Evolutionary conservation across 2,329 filamentous ascomycete genomes (phyloP).

Genomic region (Botrytis deweyae): DNA sequence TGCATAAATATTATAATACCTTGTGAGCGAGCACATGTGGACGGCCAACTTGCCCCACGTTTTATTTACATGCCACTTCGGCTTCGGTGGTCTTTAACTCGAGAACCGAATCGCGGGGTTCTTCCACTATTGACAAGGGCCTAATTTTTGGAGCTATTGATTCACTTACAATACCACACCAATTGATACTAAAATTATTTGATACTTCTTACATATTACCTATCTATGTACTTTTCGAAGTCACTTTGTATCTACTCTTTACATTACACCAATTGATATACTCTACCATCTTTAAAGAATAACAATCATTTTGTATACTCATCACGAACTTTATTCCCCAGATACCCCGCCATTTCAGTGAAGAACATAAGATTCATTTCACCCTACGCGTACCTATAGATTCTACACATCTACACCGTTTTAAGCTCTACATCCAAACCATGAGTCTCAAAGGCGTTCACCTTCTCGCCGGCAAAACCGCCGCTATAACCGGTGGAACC

Average conservation of each 20-base stretch:
- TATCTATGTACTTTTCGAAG: background rate
- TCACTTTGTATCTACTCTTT: background rate
- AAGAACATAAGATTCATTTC: background rate
- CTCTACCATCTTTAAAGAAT: background rate
- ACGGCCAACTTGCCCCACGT: slow-evolving; percentile 16
- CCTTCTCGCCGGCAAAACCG: slow-evolving; percentile 19
- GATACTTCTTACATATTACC: background rate
- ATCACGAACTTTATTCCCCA: background rate
- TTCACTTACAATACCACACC: background rate
- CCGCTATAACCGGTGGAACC: slow-evolving; percentile 22
- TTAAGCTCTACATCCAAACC: background rate
- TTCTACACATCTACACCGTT: background rate
- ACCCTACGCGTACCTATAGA: background rate
- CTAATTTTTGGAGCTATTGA: background rate
- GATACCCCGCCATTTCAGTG: background rate
- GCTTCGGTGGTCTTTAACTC: slow-evolving; percentile 25
- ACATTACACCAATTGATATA: background rate
- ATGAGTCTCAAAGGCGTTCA: slow-evolving; percentile 10
- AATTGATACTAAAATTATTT: background rate
- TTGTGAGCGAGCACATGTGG: background rate
- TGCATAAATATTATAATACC: background rate
- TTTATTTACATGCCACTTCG: background rate
- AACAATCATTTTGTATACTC: background rate
- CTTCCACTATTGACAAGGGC: slow-evolving; percentile 13
- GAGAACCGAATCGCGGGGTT: slow-evolving; percentile 32